These are phyloP conservation scores for Candida vartiovaarae DNA, from an alignment of 805 yeast species.

Conservation along the genomic window DNA sequence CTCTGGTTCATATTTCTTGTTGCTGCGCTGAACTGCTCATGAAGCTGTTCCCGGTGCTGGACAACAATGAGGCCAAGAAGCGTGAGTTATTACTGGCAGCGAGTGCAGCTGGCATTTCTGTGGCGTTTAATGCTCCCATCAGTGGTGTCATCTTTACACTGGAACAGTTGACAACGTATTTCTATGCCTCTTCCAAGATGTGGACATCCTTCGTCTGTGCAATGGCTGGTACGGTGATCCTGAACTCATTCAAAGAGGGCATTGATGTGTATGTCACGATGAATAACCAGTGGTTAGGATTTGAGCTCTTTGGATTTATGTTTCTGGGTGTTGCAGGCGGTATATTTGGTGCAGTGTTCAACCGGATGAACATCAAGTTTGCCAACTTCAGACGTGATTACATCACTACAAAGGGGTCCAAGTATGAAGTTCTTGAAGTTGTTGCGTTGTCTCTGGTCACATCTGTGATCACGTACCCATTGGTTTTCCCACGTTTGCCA, in stretches of 20 bases:
- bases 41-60: slow-evolving; percentile 23
- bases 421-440: slow-evolving; percentile 41
- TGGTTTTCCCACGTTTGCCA: slow-evolving; percentile 46
- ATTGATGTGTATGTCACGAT: slow-evolving; percentile 58
- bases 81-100: slow-evolving; percentile 70
- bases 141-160: slow-evolving; percentile 80
- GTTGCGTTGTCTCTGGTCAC: slow-evolving; percentile 42
- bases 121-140: slow-evolving; percentile 81
- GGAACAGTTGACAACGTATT: slow-evolving; percentile 60
- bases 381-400: slow-evolving; percentile 28
- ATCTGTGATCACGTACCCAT: slow-evolving; percentile 47
- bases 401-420: slow-evolving; percentile 16
- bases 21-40: slow-evolving; percentile 42
- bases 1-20: slow-evolving; percentile 73
- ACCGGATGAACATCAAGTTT: slow-evolving; percentile 38
- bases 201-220: slow-evolving; percentile 84
- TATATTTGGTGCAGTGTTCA: slow-evolving; percentile 48
- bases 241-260: slow-evolving; percentile 42
- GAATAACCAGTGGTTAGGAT: slow-evolving; percentile 62
- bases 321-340: slow-evolving; percentile 69
- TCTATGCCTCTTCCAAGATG: slow-evolving; percentile 56
- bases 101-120: slow-evolving; percentile 76
- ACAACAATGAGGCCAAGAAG: slow-evolving; percentile 47
- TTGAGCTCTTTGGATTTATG: slow-evolving; percentile 71
- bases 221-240: slow-evolving; percentile 58